phyloP scores from a whole-genome alignment of 306 rosid genomes.

The Cicer bijugum region DNA sequence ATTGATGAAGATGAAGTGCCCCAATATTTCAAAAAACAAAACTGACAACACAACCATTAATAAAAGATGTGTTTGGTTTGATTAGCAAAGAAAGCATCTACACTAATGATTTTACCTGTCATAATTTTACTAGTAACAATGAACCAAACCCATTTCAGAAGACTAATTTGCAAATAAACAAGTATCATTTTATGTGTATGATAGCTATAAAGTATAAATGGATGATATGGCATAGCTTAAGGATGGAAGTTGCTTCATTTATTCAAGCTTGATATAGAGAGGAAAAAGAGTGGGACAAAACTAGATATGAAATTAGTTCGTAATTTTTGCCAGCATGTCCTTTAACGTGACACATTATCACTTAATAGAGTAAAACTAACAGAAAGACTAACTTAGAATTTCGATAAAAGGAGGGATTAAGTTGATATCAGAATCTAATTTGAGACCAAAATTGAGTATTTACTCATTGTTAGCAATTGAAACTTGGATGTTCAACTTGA shows the following conservation, averaged over 20 bases:
- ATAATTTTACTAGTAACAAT: neutral
- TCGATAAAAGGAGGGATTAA: too few species aligned
- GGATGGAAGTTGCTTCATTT: conserved; percentile 8
- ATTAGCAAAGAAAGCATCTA: conserved; percentile 17
- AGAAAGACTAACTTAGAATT: too few species aligned
- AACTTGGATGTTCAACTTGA: conserved; percentile 23
- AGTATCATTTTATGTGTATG: conserved; percentile 2
- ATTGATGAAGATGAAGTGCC: neutral
- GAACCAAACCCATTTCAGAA: conserved; percentile 35
- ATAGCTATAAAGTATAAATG: too few species aligned
- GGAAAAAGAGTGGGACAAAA: conserved; percentile 26
- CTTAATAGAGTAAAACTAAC: too few species aligned
- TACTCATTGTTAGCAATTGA: neutral
- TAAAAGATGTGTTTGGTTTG: neutral
- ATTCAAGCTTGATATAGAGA: neutral
- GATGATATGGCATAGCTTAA: neutral
- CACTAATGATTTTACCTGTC: conserved; percentile 8
- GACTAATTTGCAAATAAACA: conserved; percentile 29
- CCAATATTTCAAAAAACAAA: conserved; percentile 11
- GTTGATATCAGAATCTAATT: too few species aligned
- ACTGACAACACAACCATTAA: conserved; percentile 33
- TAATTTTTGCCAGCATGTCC: too few species aligned
- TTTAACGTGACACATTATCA: too few species aligned
- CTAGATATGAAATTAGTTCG: neutral
- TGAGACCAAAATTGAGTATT: too few species aligned